Evolutionary conservation across 305 asterid genomes (phyloP).

Genomic region (Fraxinus albicans): DNA sequence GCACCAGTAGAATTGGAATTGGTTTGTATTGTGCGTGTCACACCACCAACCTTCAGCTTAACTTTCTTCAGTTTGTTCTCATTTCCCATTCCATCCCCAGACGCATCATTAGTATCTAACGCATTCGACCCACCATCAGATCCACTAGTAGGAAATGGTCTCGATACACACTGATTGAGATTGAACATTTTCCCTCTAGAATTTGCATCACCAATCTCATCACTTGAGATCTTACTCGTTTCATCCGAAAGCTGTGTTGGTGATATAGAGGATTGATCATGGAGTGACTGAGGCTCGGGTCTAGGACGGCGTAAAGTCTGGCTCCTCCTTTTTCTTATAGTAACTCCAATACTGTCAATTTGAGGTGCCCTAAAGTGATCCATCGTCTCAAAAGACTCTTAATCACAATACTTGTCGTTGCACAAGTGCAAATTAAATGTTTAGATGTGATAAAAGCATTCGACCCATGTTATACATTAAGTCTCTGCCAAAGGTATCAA

Average conservation of each 20-base stretch:
- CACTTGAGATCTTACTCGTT: constrained; percentile 60
- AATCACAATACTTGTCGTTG: constrained; percentile 9
- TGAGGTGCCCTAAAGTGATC: constrained; percentile 55
- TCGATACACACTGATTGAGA: constrained; percentile 76
- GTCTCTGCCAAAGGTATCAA: constrained; percentile 22
- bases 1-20: constrained; percentile 57
- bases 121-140: constrained; percentile 41
- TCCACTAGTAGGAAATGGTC: constrained; percentile 55
- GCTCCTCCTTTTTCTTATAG: constrained; percentile 70
- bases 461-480: constrained; percentile 22
- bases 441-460: constrained; percentile 6
- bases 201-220: constrained; percentile 65
- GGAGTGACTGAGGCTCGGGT: constrained; percentile 52
- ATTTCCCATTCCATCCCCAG: constrained; percentile 47
- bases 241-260: constrained; percentile 63
- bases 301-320: constrained; percentile 74
- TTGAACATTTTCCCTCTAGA: constrained; percentile 72
- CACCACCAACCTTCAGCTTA: constrained; percentile 92
- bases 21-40: constrained; percentile 73
- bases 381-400: constrained; percentile 36
- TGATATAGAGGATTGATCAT: constrained; percentile 52
- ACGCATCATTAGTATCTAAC: constrained; percentile 34
- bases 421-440: constrained; percentile 19
- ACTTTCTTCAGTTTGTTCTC: constrained; percentile 73
- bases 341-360: constrained; percentile 44